Evolutionary conservation across 306 rosid species (phyloP), one percentile per base, ranked within the genome.

Genomic region (Mimosa bimucronata): DNA sequence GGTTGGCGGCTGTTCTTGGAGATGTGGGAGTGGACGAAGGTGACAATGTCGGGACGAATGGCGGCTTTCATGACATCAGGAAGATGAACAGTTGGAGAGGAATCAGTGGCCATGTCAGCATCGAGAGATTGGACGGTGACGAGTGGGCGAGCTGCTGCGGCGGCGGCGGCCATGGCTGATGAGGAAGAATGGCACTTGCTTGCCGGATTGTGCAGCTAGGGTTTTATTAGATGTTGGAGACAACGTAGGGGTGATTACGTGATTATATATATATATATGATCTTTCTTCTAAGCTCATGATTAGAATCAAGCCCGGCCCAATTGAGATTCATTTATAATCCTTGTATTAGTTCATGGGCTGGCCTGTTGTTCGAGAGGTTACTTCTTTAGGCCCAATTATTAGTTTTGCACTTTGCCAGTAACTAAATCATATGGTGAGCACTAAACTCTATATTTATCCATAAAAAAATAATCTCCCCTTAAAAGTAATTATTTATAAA

Each of bases 31-130:
- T 91, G 94, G 28, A 89, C 91, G 76, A 88, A 89, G 61, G 38
- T 89, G 30, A 91, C 97, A 14, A 91, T 82, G 68, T 91, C 97
- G 1, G 94, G 94, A 0, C 94, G 90, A 57, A 91, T 86, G 0
- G 97, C 50, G 19, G 92, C 89, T 77, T 85, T 89, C 94, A 91
- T 89, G 18, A 91, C 94, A 40, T 91, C 92, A 0, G 97, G 97
- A 9, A 91, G 42, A 0, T 83, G 81, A 1, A 89, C 80, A 23
- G 88, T 64, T 6, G 79, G 58, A 16, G 82, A 12, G 2, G 88
- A 9, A 48, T 90, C 91, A 50, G 92, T 90, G 66, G 85, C 89
- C 87, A 84, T 85, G 83, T 90, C 94, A 23, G 92, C 93, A 7
- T 87, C 90, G 3, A 92, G 80, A 40, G 79, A 0, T 55, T 90